Base-by-base conservation (phyloP, 2,329 filamentous ascomycete species). In the Aspergillus neoniger region DNA sequence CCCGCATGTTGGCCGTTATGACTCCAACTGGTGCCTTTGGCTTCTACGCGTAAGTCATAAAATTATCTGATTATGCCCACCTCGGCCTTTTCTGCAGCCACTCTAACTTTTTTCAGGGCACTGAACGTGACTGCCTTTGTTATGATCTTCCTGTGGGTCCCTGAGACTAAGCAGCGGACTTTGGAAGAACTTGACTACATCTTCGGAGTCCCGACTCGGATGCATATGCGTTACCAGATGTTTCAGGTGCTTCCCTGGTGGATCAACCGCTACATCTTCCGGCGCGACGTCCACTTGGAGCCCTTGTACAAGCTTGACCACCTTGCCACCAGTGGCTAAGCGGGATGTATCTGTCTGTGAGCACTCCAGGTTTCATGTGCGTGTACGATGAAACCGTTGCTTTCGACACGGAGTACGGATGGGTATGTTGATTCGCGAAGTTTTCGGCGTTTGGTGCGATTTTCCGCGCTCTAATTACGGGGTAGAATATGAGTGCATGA, bases 81-180 rank as follows among this genome's bases (percentile, higher is more conserved):
- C 47, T 12, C 5, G 10, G 1, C 12, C 44, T 49, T 12, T 43
- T 14, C 5, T 28, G 30, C 59, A 7, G 38, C 59, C 47, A 12
- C n/a, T 4, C 47, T 50, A 44, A 66, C 17, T 8, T 55, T 43
- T 48, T 60, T 55, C 44, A 79, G 77, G 14, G 85, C 76, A 0
- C 75, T 89, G 7, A 90, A 90, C 63, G 65, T 88, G 4, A 69
- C 85, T 2, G 87, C 86, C 0, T 78, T 88, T 15, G 60, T 85
- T 23, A 83, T 90, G 78, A 88, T 89, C 64, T 88, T 88, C 77
- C 76, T 88, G 43, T 85, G 82, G 70, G 74, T 86, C 0, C 83
- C 83, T 1, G 83, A 85, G 69, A 85, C 83, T 4, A 85, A 84
- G 63, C 80, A 85, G 67, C 79, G 80, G 32, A 85, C 83, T 2